Conservation (phyloP, 2,329 filamentous ascomycete species). For the Curvularia hawaiiensis region DNA sequence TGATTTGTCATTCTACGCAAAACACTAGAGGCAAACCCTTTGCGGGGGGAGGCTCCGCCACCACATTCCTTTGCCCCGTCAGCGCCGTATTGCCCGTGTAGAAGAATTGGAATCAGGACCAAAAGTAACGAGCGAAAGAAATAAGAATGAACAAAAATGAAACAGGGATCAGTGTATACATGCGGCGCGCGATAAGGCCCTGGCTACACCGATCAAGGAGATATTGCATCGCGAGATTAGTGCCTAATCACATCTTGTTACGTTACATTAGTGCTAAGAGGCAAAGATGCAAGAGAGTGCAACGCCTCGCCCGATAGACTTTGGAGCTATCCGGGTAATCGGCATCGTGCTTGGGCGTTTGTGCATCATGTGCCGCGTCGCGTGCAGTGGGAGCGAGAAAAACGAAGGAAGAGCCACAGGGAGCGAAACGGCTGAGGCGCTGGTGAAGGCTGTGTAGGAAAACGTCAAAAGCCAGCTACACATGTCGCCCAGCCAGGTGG, state of each 20-base stretch:
- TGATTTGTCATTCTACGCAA: not conserved
- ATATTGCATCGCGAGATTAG: not conserved
- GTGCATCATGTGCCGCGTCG: not conserved
- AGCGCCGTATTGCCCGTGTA: not conserved
- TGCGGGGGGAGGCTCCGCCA: not conserved
- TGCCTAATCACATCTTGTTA: not conserved
- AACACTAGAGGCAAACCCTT: not conserved
- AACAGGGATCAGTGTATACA: not conserved
- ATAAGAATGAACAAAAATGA: not conserved
- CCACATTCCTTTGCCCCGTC: not conserved
- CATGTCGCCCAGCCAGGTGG: not conserved
- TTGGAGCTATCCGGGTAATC: not conserved
- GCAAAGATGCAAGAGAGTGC: not conserved
- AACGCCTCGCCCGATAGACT: not conserved
- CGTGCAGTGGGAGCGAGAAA: not conserved
- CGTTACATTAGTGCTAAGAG: conserved; percentile 1
- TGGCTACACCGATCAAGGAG: not conserved
- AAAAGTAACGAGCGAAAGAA: not conserved
- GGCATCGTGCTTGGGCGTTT: not conserved
- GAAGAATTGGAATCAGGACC: not conserved
- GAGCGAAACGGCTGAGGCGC: conserved; percentile 4
- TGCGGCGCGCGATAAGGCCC: conserved; percentile 1
- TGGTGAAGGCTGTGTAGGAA: not conserved
- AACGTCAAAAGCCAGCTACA: not conserved
- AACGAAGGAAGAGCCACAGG: not conserved